A percentile compares a stretch with the other conserved stretches of the same genome.
These are phyloP conservation scores for Bretziella fagacearum DNA, from an alignment of 2,329 filamentous ascomycete species.

Conservation along the genomic window DNA sequence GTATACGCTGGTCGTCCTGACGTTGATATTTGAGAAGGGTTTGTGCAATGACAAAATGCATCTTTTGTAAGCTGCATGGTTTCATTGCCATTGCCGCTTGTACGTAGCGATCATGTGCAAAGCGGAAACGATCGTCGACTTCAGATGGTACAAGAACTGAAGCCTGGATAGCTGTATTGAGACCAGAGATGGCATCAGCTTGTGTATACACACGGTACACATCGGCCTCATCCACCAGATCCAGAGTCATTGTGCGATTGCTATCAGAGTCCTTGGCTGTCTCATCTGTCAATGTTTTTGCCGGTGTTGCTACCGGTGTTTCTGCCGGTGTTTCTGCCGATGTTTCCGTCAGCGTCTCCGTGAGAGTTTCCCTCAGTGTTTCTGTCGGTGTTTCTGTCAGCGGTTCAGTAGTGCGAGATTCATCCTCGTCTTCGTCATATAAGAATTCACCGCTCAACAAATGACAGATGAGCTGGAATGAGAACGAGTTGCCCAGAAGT, in stretches of 20 bases:
- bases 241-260: too few relatives aligned
- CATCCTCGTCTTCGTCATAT: slow-evolving; percentile 27
- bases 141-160: slow-evolving; percentile 71
- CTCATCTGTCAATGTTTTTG: too few relatives aligned
- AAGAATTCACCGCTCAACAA: slow-evolving; percentile 60
- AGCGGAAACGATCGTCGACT: slow-evolving; percentile 72
- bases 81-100: slow-evolving; percentile 54
- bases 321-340: neutral
- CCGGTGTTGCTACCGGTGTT: neutral
- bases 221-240: slow-evolving; percentile 1
- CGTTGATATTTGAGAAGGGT: slow-evolving; percentile 57
- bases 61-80: slow-evolving; percentile 53
- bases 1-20: slow-evolving; percentile 33
- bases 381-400: neutral
- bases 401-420: too few relatives aligned
- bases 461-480: slow-evolving; percentile 62
- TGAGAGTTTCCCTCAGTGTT: too few relatives aligned
- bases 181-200: slow-evolving; percentile 53
- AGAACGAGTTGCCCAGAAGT: slow-evolving; percentile 66
- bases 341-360: neutral
- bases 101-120: slow-evolving; percentile 76
- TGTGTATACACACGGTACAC: slow-evolving; percentile 32
- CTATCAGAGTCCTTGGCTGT: slow-evolving; percentile 16
- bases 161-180: slow-evolving; percentile 66
- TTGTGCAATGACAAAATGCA: slow-evolving; percentile 83